Conservation (phyloP, 345 rosid species). For the Raphanus sativus region DNA sequence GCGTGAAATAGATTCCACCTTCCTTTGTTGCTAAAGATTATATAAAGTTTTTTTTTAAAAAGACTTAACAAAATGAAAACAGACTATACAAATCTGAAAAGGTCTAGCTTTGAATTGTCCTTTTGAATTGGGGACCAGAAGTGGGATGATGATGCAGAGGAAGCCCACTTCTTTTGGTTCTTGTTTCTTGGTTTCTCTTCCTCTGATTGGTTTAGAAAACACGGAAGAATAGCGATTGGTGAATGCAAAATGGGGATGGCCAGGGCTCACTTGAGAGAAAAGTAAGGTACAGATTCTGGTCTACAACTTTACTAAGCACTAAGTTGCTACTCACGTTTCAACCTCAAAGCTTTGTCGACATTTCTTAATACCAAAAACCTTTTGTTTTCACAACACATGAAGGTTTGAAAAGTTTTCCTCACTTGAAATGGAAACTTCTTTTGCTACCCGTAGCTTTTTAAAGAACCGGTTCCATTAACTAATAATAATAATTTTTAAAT, state of each 20-base stretch:
- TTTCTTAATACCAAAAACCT: slow-evolving; percentile 8
- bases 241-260: slow-evolving; percentile 27
- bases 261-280: slow-evolving; percentile 7
- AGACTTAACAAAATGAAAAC: background rate
- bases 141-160: slow-evolving; percentile 36
- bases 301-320: slow-evolving; percentile 29
- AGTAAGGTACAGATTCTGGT: slow-evolving; percentile 33
- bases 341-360: slow-evolving; percentile 21
- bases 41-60: slow-evolving; percentile 9
- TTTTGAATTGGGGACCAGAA: slow-evolving; percentile 34
- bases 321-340: slow-evolving; percentile 8
- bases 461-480: slow-evolving; percentile 29
- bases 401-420: slow-evolving; percentile 31
- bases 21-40: slow-evolving; percentile 36
- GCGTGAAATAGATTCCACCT: slow-evolving; percentile 35
- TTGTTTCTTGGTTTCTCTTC: slow-evolving; percentile 31
- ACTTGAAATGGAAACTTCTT: slow-evolving; percentile 35
- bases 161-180: slow-evolving; percentile 24
- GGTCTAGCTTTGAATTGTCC: slow-evolving; percentile 36
- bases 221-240: slow-evolving; percentile 15
- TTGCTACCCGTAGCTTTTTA: slow-evolving; percentile 35
- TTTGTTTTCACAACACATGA: slow-evolving; percentile 25
- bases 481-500: slow-evolving; percentile 10
- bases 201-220: slow-evolving; percentile 33
- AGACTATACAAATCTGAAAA: background rate